Conservation (phyloP, 2,329 filamentous ascomycete genomes). For the Zasmidium angulare region DNA sequence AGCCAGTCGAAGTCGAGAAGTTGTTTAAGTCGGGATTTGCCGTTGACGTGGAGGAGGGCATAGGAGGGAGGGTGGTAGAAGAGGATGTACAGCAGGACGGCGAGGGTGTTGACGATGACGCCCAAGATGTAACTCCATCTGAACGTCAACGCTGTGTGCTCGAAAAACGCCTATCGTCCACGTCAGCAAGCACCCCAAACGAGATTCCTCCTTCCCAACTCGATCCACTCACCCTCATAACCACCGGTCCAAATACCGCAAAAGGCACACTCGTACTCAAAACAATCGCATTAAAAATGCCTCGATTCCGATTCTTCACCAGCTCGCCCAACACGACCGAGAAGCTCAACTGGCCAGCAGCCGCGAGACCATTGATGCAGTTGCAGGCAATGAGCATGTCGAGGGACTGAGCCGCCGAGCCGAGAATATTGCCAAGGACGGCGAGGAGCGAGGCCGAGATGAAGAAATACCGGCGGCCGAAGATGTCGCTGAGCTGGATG, state of each 20-base stretch:
- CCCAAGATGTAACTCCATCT: conserved; percentile 19
- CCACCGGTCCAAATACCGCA: conserved; percentile 18
- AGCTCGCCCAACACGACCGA: conserved; percentile 20
- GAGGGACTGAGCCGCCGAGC: conserved; percentile 12
- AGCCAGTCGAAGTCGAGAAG: conserved; percentile 19
- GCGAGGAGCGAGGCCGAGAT: conserved; percentile 14
- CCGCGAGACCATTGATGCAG: conserved; percentile 20
- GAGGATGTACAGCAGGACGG: conserved; percentile 17
- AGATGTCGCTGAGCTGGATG: conserved; percentile 2
- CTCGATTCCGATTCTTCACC: conserved; percentile 16
- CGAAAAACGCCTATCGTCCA: conserved; percentile 12
- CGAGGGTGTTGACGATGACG: conserved; percentile 17
- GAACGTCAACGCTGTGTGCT: conserved; percentile 14
- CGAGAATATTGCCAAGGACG: conserved; percentile 19
- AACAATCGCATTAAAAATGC: conserved; percentile 17
- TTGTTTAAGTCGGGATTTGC: conserved; percentile 15
- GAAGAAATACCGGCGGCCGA: conserved; percentile 18
- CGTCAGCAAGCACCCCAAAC: not conserved
- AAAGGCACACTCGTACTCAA: conserved; percentile 18
- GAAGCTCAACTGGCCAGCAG: conserved; percentile 19
- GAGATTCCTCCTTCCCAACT: not conserved
- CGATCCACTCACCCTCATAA: conserved; percentile 9
- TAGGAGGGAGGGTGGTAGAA: conserved; percentile 23
- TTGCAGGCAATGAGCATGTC: conserved; percentile 22
- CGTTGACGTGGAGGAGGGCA: conserved; percentile 15